A percentile compares a stretch with the other conserved stretches of the same genome.
Conservation (phyloP, 2,329 filamentous ascomycete genomes). For the Massarina eburnea region DNA sequence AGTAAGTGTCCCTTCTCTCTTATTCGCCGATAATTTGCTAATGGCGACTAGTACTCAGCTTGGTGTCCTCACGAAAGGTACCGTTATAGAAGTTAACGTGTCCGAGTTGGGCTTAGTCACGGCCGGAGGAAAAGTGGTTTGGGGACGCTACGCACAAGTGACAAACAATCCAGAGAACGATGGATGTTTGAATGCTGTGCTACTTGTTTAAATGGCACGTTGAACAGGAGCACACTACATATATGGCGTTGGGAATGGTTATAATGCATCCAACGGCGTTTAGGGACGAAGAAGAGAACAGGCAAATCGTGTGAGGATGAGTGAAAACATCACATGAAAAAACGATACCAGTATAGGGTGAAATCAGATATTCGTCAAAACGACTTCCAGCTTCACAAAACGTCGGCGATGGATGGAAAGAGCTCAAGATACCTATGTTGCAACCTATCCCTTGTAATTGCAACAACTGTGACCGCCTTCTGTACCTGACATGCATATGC, state of each 20-base stretch:
- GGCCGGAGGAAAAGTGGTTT: slow-evolving; percentile 73
- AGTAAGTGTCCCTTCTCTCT: slow-evolving; percentile 41
- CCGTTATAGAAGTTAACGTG: slow-evolving; percentile 86
- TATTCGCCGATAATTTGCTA: neutral
- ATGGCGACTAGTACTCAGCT: slow-evolving; percentile 71
- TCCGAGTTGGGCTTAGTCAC: slow-evolving; percentile 89
- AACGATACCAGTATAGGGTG: no score
- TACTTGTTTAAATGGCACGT: slow-evolving; percentile 26
- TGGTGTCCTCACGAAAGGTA: slow-evolving; percentile 55
- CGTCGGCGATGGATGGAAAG: no score
- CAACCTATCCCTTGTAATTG: no score
- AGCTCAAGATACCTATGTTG: no score
- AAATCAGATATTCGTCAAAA: no score
- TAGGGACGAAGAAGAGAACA: neutral
- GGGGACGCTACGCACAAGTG: slow-evolving; percentile 37
- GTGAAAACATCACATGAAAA: neutral
- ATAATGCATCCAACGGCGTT: neutral
- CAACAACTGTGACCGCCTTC: no score
- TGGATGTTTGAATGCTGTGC: slow-evolving; percentile 42
- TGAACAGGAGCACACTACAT: neutral
- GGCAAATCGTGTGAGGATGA: neutral
- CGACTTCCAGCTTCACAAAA: no score
- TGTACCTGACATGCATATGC: no score
- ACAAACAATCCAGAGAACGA: slow-evolving; percentile 38
- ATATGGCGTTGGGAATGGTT: slow-evolving; percentile 4